Conservation (phyloP, 2,329 filamentous ascomycete species). For the Dothistroma septosporum region DNA sequence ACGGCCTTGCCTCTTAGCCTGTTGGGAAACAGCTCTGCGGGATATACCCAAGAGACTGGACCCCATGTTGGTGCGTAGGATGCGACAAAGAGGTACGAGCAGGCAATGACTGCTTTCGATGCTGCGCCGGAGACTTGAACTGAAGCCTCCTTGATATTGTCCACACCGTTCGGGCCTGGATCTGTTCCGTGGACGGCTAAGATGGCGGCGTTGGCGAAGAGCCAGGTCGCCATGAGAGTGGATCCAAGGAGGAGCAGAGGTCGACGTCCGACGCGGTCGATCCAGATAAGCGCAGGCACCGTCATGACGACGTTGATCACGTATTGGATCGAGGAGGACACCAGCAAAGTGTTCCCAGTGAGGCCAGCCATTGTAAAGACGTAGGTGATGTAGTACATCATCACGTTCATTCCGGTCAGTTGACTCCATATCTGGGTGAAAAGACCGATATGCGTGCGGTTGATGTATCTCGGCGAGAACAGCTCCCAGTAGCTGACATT, state of each 20-base stretch:
- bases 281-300: conserved; percentile 66
- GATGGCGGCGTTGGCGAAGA: conserved; percentile 60
- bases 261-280: conserved; percentile 72
- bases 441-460: conserved; percentile 65
- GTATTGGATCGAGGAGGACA: conserved; percentile 67
- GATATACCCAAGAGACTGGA: conserved; percentile 51
- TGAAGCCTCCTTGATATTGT: conserved; percentile 41
- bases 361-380: conserved; percentile 71
- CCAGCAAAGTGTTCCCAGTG: conserved; percentile 50
- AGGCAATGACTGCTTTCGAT: conserved; percentile 56
- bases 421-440: conserved; percentile 72
- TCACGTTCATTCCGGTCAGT: conserved; percentile 70
- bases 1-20: conserved; percentile 61
- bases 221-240: conserved; percentile 58
- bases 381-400: conserved; percentile 51
- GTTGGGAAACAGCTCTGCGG: conserved; percentile 54
- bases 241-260: conserved; percentile 61
- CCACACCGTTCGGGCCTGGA: conserved; percentile 33
- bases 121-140: conserved; percentile 39
- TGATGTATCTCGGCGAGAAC: conserved; percentile 65
- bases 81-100: conserved; percentile 69
- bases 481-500: conserved; percentile 69
- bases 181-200: conserved; percentile 57
- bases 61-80: conserved; percentile 64
- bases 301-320: conserved; percentile 78